Base-by-base conservation (phyloP, 2,329 filamentous ascomycete species). In the Cadophora gregata region DNA sequence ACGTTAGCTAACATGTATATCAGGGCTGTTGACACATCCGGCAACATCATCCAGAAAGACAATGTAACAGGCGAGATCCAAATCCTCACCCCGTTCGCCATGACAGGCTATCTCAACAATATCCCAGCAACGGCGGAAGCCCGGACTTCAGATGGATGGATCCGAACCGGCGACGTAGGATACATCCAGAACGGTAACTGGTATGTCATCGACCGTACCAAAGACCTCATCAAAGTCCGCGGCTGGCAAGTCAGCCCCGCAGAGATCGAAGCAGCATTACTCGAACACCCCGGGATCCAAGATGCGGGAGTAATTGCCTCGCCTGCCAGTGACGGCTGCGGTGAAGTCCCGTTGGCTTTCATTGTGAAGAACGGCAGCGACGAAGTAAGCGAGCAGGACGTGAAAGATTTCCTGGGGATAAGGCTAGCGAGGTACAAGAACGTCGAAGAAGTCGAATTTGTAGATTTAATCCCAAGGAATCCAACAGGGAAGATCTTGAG, bases 171-270 rank as follows among this genome's bases (percentile, higher is more conserved):
- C 29, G 79, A 81, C 51, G 81, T 88, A 19, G 70, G 75, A 4
- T 85, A 84, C 69, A 77, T 83, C 33, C 70, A 73, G 12, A 76
- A 77, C 4, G 48, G 60, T 5, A 58, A 60, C 21, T 53, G 73
- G 71, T 14, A 78, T 62, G 79, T 82, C 56, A 78, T 82, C 1
- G 81, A 82, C 59, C 75, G 81, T 19, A 75, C 73, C 59, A 79
- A 81, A 74, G 79, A 82, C 64, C 71, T 82, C 73, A 81, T 83
- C 74, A 83, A 83, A 74, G 80, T 83, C 10, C 76, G 79, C 70
- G 80, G 80, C 59, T 83, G 80, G 80, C 81, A 83, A 75, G 81
- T 83, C 0, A 77, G 81, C 3, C 82, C 82, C 0, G 79, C 81
- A 2, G 82, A 84, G 67, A 70, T 84, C n/a, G 82, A 84, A 70